phyloP scores from a whole-genome alignment of 352 stramenopile genomes.

The Phytopythium montanum region DNA sequence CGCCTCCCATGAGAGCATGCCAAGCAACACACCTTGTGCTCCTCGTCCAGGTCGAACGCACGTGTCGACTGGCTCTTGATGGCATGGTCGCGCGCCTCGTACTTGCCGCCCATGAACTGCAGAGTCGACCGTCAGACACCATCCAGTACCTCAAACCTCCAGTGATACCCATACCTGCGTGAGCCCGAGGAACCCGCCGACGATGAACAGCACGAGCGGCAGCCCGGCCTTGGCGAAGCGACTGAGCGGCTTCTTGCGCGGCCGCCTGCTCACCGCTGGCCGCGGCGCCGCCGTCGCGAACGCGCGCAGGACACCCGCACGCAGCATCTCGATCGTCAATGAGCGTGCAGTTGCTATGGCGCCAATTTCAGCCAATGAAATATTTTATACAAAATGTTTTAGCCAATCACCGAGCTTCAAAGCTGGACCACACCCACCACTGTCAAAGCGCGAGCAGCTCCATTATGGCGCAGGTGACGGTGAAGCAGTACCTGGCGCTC shows the following conservation, averaged over 20 bases:
- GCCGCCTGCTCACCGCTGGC: conserved; percentile 6
- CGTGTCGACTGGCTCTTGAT: conserved; percentile 84
- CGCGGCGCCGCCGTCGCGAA: conserved; percentile 18
- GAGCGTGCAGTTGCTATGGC: background rate
- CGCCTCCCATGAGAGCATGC: too few relatives aligned
- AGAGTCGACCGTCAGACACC: background rate
- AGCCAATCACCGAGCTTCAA: conserved; percentile 4
- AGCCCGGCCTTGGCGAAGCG: conserved; percentile 69
- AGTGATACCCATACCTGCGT: conserved; percentile 66
- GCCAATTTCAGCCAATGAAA: conserved; percentile 23
- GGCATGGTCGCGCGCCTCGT: conserved; percentile 69
- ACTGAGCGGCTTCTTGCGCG: conserved; percentile 41
- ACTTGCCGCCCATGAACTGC: conserved; percentile 83
- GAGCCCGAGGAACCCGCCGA: conserved; percentile 69
- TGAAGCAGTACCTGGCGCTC: conserved; percentile 74
- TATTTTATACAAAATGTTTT: background rate
- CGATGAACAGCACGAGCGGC: conserved; percentile 79
- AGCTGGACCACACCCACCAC: background rate
- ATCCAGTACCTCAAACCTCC: conserved; percentile 49
- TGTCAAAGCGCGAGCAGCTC: background rate
- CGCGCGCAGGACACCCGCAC: conserved; percentile 13
- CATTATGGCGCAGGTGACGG: conserved; percentile 49
- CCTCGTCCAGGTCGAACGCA: conserved; percentile 80
- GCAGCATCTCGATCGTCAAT: conserved; percentile 23
- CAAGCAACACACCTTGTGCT: conserved; percentile 65